Conservation (phyloP, 805 yeast genomes). For the Cyberlindnera galapagoensis region DNA sequence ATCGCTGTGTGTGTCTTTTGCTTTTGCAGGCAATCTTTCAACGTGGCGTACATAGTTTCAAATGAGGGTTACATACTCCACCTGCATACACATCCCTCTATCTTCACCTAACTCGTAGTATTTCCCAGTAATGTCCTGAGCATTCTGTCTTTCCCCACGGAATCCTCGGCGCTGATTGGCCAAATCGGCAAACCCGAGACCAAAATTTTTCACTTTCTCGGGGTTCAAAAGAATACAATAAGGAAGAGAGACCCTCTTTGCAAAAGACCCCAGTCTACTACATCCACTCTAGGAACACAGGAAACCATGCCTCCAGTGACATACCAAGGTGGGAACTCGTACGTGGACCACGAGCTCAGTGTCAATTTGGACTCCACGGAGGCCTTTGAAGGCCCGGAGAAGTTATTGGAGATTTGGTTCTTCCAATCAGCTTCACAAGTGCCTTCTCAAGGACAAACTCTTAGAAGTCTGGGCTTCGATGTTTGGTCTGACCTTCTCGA, state of each 20-base stretch:
- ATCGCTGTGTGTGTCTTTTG: constrained; percentile 5
- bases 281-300: neutral
- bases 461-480: constrained; percentile 56
- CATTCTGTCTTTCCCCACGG: no score
- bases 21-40: no score
- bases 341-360: constrained; percentile 74
- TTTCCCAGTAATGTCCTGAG: no score
- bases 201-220: constrained; percentile 1
- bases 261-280: no score
- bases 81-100: no score
- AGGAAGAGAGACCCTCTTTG: no score
- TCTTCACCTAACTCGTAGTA: no score
- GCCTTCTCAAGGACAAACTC: constrained; percentile 36
- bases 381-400: constrained; percentile 98
- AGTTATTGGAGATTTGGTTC: constrained; percentile 86
- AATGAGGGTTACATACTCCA: constrained; percentile 2
- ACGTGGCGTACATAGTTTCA: constrained; percentile 3
- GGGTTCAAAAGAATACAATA: no score
- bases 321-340: constrained; percentile 36
- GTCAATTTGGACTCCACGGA: constrained; percentile 77
- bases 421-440: constrained; percentile 39
- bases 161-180: no score
- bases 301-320: constrained; percentile 27
- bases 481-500: constrained; percentile 73
- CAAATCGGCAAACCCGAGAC: no score